Evolutionary conservation across 345 rosid species (phyloP), one percentile per base, ranked within the genome.

Genomic region (Heritiera fomes): DNA sequence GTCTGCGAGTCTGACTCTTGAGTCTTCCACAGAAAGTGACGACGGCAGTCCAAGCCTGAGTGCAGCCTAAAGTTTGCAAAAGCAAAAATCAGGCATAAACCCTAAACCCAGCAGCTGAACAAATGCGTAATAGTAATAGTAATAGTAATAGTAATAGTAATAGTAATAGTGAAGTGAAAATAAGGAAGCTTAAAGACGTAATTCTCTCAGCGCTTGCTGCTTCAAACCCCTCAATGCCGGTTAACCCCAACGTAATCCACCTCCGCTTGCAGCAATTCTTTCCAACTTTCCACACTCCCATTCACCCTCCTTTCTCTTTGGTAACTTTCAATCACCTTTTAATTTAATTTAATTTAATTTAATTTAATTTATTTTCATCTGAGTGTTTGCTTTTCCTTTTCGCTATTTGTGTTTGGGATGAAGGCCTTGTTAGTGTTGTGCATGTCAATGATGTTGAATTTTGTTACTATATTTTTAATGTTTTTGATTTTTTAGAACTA

Each of bases 291-390:
- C 28, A 23, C 7, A 64, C 76, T 38, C 84, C 84, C 40, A 61
- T 45, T 49, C 87, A 82, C 73, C 87, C 81, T 18, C 81, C 87
- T 7, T 82, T 77, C 41, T 60, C 85, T 69, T 82, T 46, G 70
- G 86, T 79, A 55, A 41, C 41, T 28, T 0, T 65, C 75, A 70
- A 28, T 40, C 50, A 13, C 75, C 0, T 55, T 41, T 68, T 9
- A 0, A 13, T 23, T 43, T 43, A 6, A 6, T 43, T 43, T 43
- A 6, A 6, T 43, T 43, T 43, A 13, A 23, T 43, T 6, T 43
- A 6, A 6, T 43, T 43, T 6, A 43, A 6, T 43, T 43, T 43
- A 13, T 20, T 45, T 32, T 3, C 15, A 34, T 34, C 3, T 3
- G 38, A 34, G 38, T 34, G 38, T 34, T 34, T 23, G 28, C 49